Percentiles rank a stretch among this genome's conserved stretches.
Evolutionary conservation across 805 yeast genomes (phyloP).

Genomic region (Saccharomycopsis javanensis): DNA sequence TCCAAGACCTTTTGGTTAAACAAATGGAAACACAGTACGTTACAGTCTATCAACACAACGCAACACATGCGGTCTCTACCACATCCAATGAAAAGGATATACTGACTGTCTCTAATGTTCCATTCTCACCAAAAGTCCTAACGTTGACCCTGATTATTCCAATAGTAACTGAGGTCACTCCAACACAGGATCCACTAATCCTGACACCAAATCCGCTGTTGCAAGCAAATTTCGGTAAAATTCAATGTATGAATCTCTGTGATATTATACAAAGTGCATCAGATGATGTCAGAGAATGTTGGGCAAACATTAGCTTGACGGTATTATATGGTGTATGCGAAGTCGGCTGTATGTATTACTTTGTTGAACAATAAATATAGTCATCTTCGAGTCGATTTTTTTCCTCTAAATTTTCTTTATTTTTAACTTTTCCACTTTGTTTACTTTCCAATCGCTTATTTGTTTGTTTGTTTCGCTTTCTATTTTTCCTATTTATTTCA

Average conservation of each 20-base stretch:
- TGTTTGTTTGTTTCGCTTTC: background rate
- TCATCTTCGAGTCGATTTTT: too few species aligned
- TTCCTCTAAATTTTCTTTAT: too few species aligned
- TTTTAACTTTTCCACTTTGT: too few species aligned
- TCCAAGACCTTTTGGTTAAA: too few species aligned
- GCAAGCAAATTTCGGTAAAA: constrained; percentile 5
- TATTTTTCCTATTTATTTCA: too few species aligned
- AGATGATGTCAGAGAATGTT: constrained; percentile 11
- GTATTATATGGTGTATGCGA: constrained; percentile 17
- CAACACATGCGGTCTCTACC: background rate
- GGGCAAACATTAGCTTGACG: constrained; percentile 10
- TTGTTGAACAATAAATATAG: background rate
- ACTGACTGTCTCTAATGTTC: background rate
- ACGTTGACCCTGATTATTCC: background rate
- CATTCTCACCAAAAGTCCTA: background rate
- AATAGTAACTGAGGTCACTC: background rate
- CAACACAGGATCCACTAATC: background rate
- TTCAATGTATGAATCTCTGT: constrained; percentile 14
- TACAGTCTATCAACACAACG: background rate
- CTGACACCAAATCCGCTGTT: background rate
- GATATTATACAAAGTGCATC: constrained; percentile 6
- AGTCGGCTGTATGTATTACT: constrained; percentile 11
- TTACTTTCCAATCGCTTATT: background rate
- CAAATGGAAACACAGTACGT: too few species aligned
- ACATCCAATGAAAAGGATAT: background rate